Evolutionary conservation across 2,329 filamentous ascomycete genomes (phyloP), one percentile per base, ranked within the genome.

Genomic region (Neofusicoccum sp.): DNA sequence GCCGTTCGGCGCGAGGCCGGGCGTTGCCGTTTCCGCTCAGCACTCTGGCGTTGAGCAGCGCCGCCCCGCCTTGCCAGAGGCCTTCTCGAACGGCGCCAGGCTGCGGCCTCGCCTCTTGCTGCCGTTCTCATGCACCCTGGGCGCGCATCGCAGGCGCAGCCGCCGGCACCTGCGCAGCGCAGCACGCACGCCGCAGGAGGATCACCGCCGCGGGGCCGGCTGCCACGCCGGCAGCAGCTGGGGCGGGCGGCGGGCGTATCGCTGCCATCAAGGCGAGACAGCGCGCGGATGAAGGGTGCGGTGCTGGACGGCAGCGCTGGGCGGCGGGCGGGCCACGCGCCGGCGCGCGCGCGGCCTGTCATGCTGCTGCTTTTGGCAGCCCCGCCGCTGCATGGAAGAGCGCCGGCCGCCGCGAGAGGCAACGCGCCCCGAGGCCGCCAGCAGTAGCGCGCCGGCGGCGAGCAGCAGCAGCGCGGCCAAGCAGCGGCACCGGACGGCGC

Each of bases 1-100:
- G 47, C 51, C 41, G 16, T 56, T 56, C 51, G 43, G 57, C 33
- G 34, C 33, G 38, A 60, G 57, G 45, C 57, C 47, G 36, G 57
- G 45, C 44, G 47, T 60, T 48, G 45, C 57, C 57, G 45, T 60
- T 60, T 60, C 57, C 36, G 57, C 57, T 51, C 57, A 60, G 57
- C 57, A 49, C 44, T 60, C 45, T 60, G 57, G 57, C 57, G 57
- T 49, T 60, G 57, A 59, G 57, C 57, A 59, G 57, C 57, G 57
- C 38, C 58, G 58, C 58, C 58, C 58, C 58, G 58, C 58, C 57
- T 60, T 60, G 44, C 45, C 33, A 60, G 57, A 44, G n/a, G n/a
- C n/a, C 58, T 60, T 60, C 58, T 48, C 48, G 47, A 60, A 60
- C 48, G 47, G 40, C 41, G 40, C 54, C 33, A 56, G 51, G 36